These are phyloP conservation scores for Neurospora cerealis DNA, from an alignment of 495 filamentous ascomycete species.

Conservation along the genomic window DNA sequence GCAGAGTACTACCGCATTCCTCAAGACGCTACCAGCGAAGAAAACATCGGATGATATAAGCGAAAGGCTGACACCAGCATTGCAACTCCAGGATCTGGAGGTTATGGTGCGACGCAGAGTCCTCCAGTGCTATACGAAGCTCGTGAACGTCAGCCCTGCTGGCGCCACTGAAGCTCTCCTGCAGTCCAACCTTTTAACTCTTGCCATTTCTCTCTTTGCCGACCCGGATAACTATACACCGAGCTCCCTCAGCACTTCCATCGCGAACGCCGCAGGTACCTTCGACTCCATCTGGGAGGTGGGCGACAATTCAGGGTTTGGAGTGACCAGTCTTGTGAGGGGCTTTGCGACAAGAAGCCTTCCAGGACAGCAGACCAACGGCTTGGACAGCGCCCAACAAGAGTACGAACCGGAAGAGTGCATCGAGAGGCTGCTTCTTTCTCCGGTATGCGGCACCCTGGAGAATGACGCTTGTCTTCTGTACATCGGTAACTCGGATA, in stretches of 20 bases:
- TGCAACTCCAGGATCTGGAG: constrained; percentile 85
- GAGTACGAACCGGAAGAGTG: constrained; percentile 55
- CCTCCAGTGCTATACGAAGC: constrained; percentile 84
- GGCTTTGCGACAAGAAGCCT: constrained; percentile 65
- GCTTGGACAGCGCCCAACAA: constrained; percentile 48
- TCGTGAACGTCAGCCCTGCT: constrained; percentile 74
- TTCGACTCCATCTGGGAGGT: constrained; percentile 95
- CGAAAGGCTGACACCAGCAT: constrained; percentile 71
- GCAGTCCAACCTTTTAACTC: constrained; percentile 87
- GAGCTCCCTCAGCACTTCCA: constrained; percentile 79
- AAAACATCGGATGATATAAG: constrained; percentile 84
- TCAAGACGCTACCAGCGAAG: constrained; percentile 70
- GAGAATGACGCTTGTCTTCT: constrained; percentile 85
- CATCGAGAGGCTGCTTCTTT: constrained; percentile 59
- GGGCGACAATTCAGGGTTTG: constrained; percentile 89
- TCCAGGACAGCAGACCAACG: constrained; percentile 56
- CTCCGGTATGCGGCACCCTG: constrained; percentile 69
- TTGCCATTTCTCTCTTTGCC: constrained; percentile 84
- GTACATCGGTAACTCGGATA: constrained; percentile 48
- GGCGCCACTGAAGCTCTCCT: constrained; percentile 74
- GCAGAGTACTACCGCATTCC: constrained; percentile 86
- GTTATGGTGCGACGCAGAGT: constrained; percentile 91
- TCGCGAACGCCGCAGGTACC: constrained; percentile 78
- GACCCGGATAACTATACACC: constrained; percentile 82
- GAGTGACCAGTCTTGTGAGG: constrained; percentile 73